A percentile compares a stretch with the other conserved stretches of the same genome.
These are phyloP conservation scores for Flagelloscypha sp. DNA, from an alignment of 768 basidiomycete species.

Conservation along the genomic window DNA sequence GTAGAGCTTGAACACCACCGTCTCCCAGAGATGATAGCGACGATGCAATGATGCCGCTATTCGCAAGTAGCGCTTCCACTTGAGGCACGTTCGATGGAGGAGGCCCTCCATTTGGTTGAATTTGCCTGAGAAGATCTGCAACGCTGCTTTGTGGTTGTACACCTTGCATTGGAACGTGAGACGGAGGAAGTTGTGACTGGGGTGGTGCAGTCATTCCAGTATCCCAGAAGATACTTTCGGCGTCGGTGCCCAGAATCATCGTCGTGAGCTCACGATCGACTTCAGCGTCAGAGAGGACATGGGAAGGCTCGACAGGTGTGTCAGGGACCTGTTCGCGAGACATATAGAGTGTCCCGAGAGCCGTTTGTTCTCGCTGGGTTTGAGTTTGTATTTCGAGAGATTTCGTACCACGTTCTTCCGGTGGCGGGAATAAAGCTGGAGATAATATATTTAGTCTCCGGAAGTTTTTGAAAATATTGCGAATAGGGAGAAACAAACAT, in stretches of 20 bases:
- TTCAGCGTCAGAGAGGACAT: slow-evolving; percentile 58
- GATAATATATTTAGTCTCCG: not conserved
- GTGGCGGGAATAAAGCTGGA: slow-evolving; percentile 51
- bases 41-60: no score
- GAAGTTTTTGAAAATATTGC: not conserved
- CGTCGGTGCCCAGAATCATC: slow-evolving; percentile 66
- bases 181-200: slow-evolving; percentile 3
- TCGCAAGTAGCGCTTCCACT: no score
- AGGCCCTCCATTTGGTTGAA: no score
- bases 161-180: no score
- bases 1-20: no score
- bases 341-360: slow-evolving; percentile 70
- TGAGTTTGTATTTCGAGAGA: slow-evolving; percentile 66
- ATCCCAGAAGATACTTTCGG: slow-evolving; percentile 62
- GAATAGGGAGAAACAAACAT: slow-evolving; percentile 27
- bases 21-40: no score
- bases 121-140: no score
- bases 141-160: slow-evolving; percentile 17
- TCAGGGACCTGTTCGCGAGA: slow-evolving; percentile 66
- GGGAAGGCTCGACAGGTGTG: slow-evolving; percentile 61
- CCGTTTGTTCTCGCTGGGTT: slow-evolving; percentile 72
- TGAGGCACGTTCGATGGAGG: no score
- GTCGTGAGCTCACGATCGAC: slow-evolving; percentile 50
- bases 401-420: slow-evolving; percentile 53
- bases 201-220: slow-evolving; percentile 20